A percentile compares a stretch with the other conserved stretches of the same genome.
Evolutionary conservation across 2,329 filamentous ascomycete species (phyloP).

Genomic region (Thelonectria rubi): DNA sequence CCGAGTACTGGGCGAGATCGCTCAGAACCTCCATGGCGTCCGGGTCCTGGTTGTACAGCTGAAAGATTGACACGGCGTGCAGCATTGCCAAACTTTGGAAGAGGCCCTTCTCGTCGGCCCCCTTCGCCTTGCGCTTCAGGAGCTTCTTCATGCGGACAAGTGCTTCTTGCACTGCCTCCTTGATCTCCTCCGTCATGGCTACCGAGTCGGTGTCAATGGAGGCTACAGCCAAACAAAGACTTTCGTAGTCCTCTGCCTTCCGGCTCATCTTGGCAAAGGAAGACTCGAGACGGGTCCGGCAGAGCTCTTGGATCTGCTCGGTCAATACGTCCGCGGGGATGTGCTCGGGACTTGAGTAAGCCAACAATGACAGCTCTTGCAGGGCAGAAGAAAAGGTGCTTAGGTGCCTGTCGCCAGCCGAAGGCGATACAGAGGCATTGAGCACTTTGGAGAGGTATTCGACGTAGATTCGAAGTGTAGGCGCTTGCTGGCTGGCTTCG

Average conservation of each 20-base stretch:
- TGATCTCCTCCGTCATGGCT: slow-evolving; percentile 64
- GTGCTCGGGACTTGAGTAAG: slow-evolving; percentile 60
- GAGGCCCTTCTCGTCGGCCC: slow-evolving; percentile 50
- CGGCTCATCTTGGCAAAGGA: slow-evolving; percentile 67
- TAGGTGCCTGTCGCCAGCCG: slow-evolving; percentile 43
- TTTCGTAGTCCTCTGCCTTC: slow-evolving; percentile 60
- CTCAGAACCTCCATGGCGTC: slow-evolving; percentile 85
- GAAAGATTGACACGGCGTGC: slow-evolving; percentile 84
- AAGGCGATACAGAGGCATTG: slow-evolving; percentile 47
- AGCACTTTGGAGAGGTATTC: slow-evolving; percentile 64
- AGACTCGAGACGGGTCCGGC: slow-evolving; percentile 65
- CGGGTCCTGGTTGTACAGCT: slow-evolving; percentile 88
- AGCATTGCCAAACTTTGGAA: slow-evolving; percentile 79
- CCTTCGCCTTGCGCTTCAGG: slow-evolving; percentile 52
- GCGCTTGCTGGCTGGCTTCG: slow-evolving; percentile 42
- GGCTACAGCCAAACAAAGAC: slow-evolving; percentile 63
- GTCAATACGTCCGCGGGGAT: slow-evolving; percentile 56
- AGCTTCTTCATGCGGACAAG: slow-evolving; percentile 63
- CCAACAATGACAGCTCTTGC: slow-evolving; percentile 63
- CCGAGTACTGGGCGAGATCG: slow-evolving; percentile 81
- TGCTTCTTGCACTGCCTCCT: slow-evolving; percentile 62
- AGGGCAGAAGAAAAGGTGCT: slow-evolving; percentile 53
- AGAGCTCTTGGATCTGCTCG: slow-evolving; percentile 62
- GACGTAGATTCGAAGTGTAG: slow-evolving; percentile 58
- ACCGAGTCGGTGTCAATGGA: slow-evolving; percentile 62